phyloP scores from a whole-genome alignment of 768 basidiomycete genomes.

The Agaricus sinodeliciosus region DNA sequence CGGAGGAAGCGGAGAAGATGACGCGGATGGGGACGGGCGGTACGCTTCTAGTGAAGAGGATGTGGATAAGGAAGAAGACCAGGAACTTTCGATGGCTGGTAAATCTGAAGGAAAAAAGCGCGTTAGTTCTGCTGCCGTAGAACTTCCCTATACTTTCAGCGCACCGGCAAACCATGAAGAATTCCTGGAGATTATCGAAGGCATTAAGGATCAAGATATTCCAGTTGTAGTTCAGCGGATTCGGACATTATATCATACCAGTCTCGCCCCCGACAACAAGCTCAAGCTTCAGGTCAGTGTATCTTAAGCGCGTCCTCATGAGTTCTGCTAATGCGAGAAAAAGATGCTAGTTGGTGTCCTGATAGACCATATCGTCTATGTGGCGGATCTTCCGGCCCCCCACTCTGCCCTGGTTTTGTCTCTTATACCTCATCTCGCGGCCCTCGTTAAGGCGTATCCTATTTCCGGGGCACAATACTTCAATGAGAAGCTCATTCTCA shows the following conservation, averaged over 20 bases:
- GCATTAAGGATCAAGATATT: slow-evolving; percentile 64
- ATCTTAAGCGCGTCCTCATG: background rate
- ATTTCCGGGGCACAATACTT: slow-evolving; percentile 73
- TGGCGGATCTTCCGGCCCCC: slow-evolving; percentile 58
- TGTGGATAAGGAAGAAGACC: slow-evolving; percentile 38
- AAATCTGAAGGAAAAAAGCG: slow-evolving; percentile 25
- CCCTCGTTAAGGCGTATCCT: slow-evolving; percentile 77
- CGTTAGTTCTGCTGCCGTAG: slow-evolving; percentile 32
- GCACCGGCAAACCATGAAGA: slow-evolving; percentile 86
- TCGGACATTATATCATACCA: slow-evolving; percentile 85
- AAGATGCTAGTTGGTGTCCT: slow-evolving; percentile 73
- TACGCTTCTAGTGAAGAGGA: slow-evolving; percentile 12
- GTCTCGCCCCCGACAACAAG: slow-evolving; percentile 88
- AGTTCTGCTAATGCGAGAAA: slow-evolving; percentile 6
- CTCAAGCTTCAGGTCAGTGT: slow-evolving; percentile 76
- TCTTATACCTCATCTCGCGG: slow-evolving; percentile 72
- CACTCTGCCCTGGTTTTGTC: slow-evolving; percentile 53
- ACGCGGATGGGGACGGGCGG: slow-evolving; percentile 20
- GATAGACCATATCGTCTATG: slow-evolving; percentile 81
- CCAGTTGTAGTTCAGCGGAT: slow-evolving; percentile 85
- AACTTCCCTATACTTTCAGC: slow-evolving; percentile 89
- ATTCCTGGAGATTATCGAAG: slow-evolving; percentile 76
- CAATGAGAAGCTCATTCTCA: slow-evolving; percentile 73
- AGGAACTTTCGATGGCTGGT: slow-evolving; percentile 32
- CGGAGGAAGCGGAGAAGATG: slow-evolving; percentile 31